Base-by-base conservation (phyloP, 2,329 filamentous ascomycete genomes). In the Acrocalymma vagum region DNA sequence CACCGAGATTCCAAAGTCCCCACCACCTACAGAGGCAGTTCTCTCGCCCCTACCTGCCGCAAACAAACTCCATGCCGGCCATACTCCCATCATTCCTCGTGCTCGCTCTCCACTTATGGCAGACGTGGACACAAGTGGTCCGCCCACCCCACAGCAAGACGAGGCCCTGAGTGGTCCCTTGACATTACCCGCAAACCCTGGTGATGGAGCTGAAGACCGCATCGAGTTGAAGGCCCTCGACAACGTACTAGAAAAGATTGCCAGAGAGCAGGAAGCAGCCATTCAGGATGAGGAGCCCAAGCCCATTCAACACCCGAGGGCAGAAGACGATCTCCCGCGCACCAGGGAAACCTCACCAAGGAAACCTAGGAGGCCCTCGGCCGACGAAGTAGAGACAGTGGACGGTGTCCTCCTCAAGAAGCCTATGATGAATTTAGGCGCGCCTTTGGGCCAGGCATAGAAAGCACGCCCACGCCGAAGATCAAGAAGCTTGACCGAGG, bases 361-460 rank as follows among this genome's bases (percentile, higher is more conserved):
- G 2, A 57, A 60, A 9, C 48, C 53, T 11, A 44, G 50, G 13
- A 45, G 44, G 9, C 55, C 61, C 1, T 49, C 54, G 11, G 22
- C 36, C 23, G 44, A 54, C 22, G 47, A 53, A 11, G 42, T 46
- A n/a, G 54, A 51, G 20, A 42, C 48, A 5, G 52, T 69, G 2
- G 66, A 69, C 23, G 68, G 67, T 2, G 61, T 71, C 11, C 50
- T 53, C 8, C 46, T 70, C 11, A 71, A 70, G 48, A 66, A 62
- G 28, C 60, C 62, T 1, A 60, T 51, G 10, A 52, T 64, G 45
- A 70, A 71, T 35, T 59, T 70, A 25, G 67, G 67, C 2, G 60
- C 57, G 3, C 67, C 67, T 1, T 38, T 70, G 13, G 67, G 67
- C 6, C 57, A 62, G 38, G 55, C 48, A 13, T 62, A 60, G 46